Percentiles rank a stretch among this genome's conserved stretches.
Conservation (phyloP, 805 yeast genomes). For the Starmerella gropengiesseri region DNA sequence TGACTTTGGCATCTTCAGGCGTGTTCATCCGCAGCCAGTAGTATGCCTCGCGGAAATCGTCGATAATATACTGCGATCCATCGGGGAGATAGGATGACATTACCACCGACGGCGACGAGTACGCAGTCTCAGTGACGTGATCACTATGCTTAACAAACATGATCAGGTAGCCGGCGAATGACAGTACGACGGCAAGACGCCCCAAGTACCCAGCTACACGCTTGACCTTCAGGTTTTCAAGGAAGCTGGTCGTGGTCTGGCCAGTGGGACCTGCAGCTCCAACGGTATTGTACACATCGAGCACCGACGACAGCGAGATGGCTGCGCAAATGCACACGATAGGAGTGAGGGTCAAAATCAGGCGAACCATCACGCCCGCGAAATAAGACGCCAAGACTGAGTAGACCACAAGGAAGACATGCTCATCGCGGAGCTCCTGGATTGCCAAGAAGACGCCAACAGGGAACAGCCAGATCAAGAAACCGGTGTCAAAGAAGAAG, state of each 20-base stretch:
- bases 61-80: constrained; percentile 76
- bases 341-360: constrained; percentile 94
- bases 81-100: constrained; percentile 73
- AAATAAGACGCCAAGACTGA: constrained; percentile 90
- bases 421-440: constrained; percentile 83
- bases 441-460: constrained; percentile 88
- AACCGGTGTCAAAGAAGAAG: constrained; percentile 84
- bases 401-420: constrained; percentile 83
- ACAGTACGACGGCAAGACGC: constrained; percentile 48
- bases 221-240: constrained; percentile 19
- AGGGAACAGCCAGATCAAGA: constrained; percentile 96
- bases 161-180: constrained; percentile 64
- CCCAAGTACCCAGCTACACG: constrained; percentile 34
- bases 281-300: constrained; percentile 52
- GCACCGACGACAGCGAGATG: constrained; percentile 70
- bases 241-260: constrained; percentile 19
- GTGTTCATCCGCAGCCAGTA: constrained; percentile 99
- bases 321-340: constrained; percentile 90
- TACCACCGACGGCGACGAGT: constrained; percentile 96
- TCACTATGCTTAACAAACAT: constrained; percentile 90
- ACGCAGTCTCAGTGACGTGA: constrained; percentile 92
- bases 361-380: constrained; percentile 98
- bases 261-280: constrained; percentile 6
- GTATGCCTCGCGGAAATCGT: constrained; percentile 97
- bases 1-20: constrained; percentile 85